These are phyloP conservation scores for Stagonosporopsis rhizophila DNA, from an alignment of 2,329 filamentous ascomycete species.

Conservation along the genomic window DNA sequence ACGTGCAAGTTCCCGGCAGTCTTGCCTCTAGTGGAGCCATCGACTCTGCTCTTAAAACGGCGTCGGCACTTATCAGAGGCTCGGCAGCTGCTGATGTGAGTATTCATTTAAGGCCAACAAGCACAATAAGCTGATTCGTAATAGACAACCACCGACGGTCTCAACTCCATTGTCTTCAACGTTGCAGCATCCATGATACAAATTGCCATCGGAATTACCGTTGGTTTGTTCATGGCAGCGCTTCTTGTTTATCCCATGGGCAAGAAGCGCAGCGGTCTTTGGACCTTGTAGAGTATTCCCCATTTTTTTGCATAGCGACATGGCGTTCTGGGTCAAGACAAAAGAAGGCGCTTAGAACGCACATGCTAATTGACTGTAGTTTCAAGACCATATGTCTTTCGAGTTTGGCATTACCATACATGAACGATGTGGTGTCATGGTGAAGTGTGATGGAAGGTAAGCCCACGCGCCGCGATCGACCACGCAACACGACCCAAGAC, in stretches of 20 bases:
- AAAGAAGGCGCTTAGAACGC: conserved; percentile 13
- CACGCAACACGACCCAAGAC: background rate
- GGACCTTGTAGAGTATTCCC: conserved; percentile 41
- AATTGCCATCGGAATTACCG: conserved; percentile 60
- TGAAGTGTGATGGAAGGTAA: conserved; percentile 21
- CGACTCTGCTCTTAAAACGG: conserved; percentile 37
- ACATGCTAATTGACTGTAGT: conserved; percentile 31
- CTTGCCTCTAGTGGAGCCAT: conserved; percentile 42
- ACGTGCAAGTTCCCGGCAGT: conserved; percentile 44
- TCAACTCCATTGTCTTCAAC: conserved; percentile 47
- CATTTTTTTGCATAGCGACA: conserved; percentile 28
- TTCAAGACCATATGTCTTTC: conserved; percentile 12
- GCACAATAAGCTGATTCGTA: background rate
- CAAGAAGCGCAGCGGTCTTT: conserved; percentile 53
- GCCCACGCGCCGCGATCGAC: background rate
- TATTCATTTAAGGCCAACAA: background rate
- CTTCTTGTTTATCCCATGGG: conserved; percentile 59
- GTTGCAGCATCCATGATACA: conserved; percentile 58
- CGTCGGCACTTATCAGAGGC: conserved; percentile 36
- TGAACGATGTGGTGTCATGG: conserved; percentile 14
- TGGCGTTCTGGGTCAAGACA: conserved; percentile 21
- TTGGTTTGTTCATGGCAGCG: conserved; percentile 58
- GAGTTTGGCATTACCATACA: background rate
- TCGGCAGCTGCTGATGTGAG: conserved; percentile 27
- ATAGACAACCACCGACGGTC: conserved; percentile 29